Base-by-base conservation (phyloP, 1,284 basidiomycete genomes). In the Neolentinus lepideus region DNA sequence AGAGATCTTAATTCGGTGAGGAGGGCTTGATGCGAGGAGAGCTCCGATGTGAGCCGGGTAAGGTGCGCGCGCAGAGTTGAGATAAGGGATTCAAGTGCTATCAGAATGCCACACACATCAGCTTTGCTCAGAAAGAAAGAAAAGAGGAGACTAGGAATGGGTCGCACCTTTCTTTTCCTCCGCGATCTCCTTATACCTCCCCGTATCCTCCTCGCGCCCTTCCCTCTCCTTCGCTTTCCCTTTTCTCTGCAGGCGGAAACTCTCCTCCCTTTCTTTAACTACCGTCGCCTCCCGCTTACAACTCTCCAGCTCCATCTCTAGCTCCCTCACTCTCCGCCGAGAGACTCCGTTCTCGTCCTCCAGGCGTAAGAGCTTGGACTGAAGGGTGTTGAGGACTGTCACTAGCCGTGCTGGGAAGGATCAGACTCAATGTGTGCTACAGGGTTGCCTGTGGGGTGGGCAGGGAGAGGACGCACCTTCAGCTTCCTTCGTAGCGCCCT, bases 321-420 rank as follows among this genome's bases (percentile, higher is more conserved):
- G 77, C 64, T 94, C 92, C 38, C 82, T 73, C 21, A 94, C 87
- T 12, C 92, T 78, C 21, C 87, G 75, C 1, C 89, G 76, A 1
- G 90, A 90, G 3, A 90, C 79, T 3, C 83, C 76, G 61, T 94
- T 94, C 65, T 94, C 90, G 1, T 83, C 80, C 63, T 94, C 90
- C 1, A 94, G 76, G 52, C 84, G 75, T 14, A 78, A 75, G 2
- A 92, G 72, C 60, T 85, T 84, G 11, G 76, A 70, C 59, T 90
- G 87, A 2, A 91, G 80, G 2, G 75, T 69, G 53, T 76, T 81
- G 10, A 91, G 74, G 1, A 81, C 84, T 3, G 77, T 75, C 14
- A 85, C 63, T 0, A 90, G 72, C 27, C 80, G 84, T 9, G 76
- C 87, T 84, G 58, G 2, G 29, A n/a, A n/a, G n/a, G n/a, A n/a